These are phyloP conservation scores for Vicia sativa DNA, from an alignment of 306 rosid genomes.

Conservation along the genomic window DNA sequence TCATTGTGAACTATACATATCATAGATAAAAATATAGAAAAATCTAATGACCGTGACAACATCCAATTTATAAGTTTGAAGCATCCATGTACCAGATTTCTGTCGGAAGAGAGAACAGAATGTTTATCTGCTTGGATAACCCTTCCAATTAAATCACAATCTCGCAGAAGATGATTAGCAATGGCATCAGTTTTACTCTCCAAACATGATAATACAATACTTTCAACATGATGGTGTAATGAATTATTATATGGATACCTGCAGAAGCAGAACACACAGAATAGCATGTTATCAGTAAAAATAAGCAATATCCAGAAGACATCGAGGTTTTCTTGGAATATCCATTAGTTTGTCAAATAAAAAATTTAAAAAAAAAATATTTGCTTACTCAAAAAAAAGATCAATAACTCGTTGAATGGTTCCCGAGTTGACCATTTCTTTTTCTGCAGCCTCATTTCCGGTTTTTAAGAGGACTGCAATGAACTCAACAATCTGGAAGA, in stretches of 20 bases:
- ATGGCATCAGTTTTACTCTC: slow-evolving; percentile 76
- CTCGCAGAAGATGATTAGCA: slow-evolving; percentile 78
- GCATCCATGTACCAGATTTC: slow-evolving; percentile 57
- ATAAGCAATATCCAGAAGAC: slow-evolving; percentile 19
- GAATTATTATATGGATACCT: slow-evolving; percentile 93
- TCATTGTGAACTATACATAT: slow-evolving; percentile 13
- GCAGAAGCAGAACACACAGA: slow-evolving; percentile 43
- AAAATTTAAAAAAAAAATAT: slow-evolving; percentile 12
- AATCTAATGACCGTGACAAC: slow-evolving; percentile 28
- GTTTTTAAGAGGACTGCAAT: slow-evolving; percentile 86
- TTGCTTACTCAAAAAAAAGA: slow-evolving; percentile 94
- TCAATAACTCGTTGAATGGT: slow-evolving; percentile 79
- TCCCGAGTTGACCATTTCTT: slow-evolving; percentile 86
- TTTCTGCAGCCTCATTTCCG: slow-evolving; percentile 80
- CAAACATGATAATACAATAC: slow-evolving; percentile 79
- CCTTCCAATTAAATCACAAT: slow-evolving; percentile 82
- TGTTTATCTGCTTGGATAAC: slow-evolving; percentile 73
- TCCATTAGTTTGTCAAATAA: not conserved
- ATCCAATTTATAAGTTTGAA: slow-evolving; percentile 40
- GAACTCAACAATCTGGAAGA: slow-evolving; percentile 86
- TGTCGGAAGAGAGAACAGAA: slow-evolving; percentile 61
- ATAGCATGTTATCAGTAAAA: slow-evolving; percentile 16
- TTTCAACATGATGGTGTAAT: slow-evolving; percentile 92
- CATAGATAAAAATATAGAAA: slow-evolving; percentile 22
- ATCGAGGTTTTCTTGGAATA: slow-evolving; percentile 16